Percentiles rank a stretch among this genome's conserved stretches.
phyloP scores from a whole-genome alignment of 139 green algal species.

The Coelastrella sp. region DNA sequence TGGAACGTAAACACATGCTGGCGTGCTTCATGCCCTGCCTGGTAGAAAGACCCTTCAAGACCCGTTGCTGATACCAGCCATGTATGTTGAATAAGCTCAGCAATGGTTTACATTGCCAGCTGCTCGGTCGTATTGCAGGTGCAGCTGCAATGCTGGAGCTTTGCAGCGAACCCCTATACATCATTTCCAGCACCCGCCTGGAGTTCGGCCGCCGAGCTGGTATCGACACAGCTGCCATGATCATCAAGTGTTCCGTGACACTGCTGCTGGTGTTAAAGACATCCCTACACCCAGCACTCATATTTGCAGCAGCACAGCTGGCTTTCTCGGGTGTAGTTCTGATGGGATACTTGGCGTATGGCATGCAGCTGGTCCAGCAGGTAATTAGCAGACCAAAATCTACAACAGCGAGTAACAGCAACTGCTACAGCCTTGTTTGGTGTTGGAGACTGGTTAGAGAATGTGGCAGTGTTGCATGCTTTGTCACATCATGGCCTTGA shows the following conservation, averaged over 20 bases:
- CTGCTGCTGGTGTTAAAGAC: slow-evolving; percentile 63
- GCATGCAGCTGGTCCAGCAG: background rate
- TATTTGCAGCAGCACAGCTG: slow-evolving; percentile 77
- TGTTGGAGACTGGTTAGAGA: no score
- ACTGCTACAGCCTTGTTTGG: no score
- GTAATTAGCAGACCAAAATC: background rate
- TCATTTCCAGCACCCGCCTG: slow-evolving; percentile 75
- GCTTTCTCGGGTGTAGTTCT: slow-evolving; percentile 62
- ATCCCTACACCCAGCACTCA: slow-evolving; percentile 54
- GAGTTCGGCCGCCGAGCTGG: slow-evolving; percentile 72
- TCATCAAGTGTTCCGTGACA: slow-evolving; percentile 65
- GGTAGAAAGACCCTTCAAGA: background rate
- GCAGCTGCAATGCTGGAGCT: slow-evolving; percentile 80
- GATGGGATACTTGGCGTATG: slow-evolving; percentile 60
- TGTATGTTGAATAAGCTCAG: background rate
- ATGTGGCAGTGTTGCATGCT: no score
- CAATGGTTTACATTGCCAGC: background rate
- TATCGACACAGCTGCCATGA: slow-evolving; percentile 71
- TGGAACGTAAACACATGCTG: no score
- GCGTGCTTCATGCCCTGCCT: no score
- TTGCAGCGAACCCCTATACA: slow-evolving; percentile 81
- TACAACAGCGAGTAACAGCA: no score
- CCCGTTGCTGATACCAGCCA: background rate
- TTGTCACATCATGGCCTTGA: no score
- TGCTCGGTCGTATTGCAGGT: slow-evolving; percentile 50